phyloP scores from a whole-genome alignment of 768 basidiomycete species.

The Kwoniella europaea region DNA sequence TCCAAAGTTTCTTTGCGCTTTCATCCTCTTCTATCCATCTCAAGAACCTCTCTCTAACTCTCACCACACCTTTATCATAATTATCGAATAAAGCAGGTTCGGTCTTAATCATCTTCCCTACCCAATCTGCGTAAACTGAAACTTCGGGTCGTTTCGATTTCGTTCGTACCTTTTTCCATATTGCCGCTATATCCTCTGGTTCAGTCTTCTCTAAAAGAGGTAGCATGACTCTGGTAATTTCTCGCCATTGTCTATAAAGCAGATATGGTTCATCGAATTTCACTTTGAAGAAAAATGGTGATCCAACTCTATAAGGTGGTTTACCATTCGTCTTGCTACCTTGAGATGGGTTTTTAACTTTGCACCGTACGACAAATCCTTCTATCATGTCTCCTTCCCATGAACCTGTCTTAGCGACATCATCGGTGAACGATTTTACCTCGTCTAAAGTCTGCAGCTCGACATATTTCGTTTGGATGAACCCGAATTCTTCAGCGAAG shows the following conservation, averaged over 20 bases:
- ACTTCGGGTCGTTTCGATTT: slow-evolving; percentile 81
- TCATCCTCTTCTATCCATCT: slow-evolving; percentile 65
- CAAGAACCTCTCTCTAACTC: slow-evolving; percentile 78
- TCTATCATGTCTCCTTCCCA: slow-evolving; percentile 88
- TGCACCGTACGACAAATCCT: slow-evolving; percentile 90
- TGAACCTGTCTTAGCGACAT: slow-evolving; percentile 69
- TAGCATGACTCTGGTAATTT: slow-evolving; percentile 82
- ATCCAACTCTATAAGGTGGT: slow-evolving; percentile 74
- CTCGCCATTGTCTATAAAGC: slow-evolving; percentile 98
- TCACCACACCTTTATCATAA: slow-evolving; percentile 83
- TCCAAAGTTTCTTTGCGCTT: slow-evolving; percentile 60
- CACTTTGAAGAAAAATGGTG: slow-evolving; percentile 97
- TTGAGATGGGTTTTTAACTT: slow-evolving; percentile 61
- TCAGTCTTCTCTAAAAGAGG: slow-evolving; percentile 38
- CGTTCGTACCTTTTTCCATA: slow-evolving; percentile 63
- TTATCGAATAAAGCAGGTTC: slow-evolving; percentile 68
- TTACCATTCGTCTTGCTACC: slow-evolving; percentile 29
- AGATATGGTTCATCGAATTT: slow-evolving; percentile 99
- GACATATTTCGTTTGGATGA: slow-evolving; percentile 75
- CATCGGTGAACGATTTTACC: slow-evolving; percentile 74
- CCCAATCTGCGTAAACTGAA: slow-evolving; percentile 79
- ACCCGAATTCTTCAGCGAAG: slow-evolving; percentile 89
- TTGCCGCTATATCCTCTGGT: slow-evolving; percentile 25
- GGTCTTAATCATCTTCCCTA: slow-evolving; percentile 71
- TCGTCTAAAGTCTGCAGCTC: slow-evolving; percentile 67